Evolutionary conservation across 2,329 filamentous ascomycete species (phyloP), one percentile per base, ranked within the genome.

Genomic region (Botryotinia convoluta): DNA sequence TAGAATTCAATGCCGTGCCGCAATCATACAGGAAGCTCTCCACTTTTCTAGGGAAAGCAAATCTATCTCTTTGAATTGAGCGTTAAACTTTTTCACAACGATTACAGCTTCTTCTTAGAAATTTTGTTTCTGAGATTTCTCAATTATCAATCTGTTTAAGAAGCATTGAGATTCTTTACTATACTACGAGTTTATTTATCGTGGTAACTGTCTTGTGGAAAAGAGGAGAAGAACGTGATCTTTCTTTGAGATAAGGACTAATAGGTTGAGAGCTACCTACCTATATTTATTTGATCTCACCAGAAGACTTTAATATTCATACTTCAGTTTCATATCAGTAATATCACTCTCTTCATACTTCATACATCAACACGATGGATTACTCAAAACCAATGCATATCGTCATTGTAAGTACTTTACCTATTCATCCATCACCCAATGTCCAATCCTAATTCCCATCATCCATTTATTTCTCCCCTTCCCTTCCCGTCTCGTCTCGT

Each of bases 301-400:
- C 18, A 9, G 18, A 14, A 7, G 9, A 14, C 26, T 51, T 51
- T 32, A 35, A 20, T 54, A 54, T 54, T 26, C 26, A 22, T 54
- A 20, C 61, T 42, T 63, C 35, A 8, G 4, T 54, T 68, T 45
- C n/a, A 2, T 18, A 14, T 39, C 26, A 22, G 9, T 29, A 5
- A 1, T 20, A 8, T 39, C 32, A 54, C 26, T 39, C 32, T 39
- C 26, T 68, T 54, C 26, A 68, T 20, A 29, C 29, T 32, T n/a
- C 45, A 26, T 32, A 18, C 45, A 26, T 26, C 18, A 10, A 29
- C 37, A 69, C 32, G 65, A 69, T 69, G 65, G 65, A 69, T 44
- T 69, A 32, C 29, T 57, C 65, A 5, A 69, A 57, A 69, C 48
- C 65, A 18, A 57, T 69, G 65, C 54, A 69, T 22, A 59, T 69